Conservation (phyloP, 208 protist species). For the Leptomonas seymouri region DNA sequence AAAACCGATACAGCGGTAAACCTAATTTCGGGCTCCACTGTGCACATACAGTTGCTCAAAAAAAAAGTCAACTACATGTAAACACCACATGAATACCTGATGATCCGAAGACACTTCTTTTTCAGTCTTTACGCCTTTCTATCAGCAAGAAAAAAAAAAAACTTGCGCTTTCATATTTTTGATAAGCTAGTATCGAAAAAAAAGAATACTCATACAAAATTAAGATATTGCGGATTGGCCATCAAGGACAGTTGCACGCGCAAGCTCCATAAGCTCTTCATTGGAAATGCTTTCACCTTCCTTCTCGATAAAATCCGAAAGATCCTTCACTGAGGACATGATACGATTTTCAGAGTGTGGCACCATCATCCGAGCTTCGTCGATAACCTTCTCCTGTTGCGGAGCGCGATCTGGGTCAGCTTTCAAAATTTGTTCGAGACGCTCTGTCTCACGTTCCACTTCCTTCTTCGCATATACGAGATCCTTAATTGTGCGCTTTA, state of each 20-base stretch:
- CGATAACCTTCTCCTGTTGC: conserved; percentile 77
- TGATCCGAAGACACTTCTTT: too few relatives aligned
- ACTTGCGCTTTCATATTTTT: neutral
- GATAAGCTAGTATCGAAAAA: conserved; percentile 21
- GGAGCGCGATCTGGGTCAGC: conserved; percentile 54
- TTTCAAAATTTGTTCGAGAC: conserved; percentile 50
- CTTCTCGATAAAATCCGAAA: conserved; percentile 65
- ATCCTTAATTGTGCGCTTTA: conserved; percentile 76
- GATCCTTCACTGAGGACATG: conserved; percentile 51
- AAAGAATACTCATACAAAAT: conserved; percentile 8
- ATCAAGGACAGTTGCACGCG: conserved; percentile 16
- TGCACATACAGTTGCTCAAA: too few relatives aligned
- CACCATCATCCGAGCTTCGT: conserved; percentile 83
- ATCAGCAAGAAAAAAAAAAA: neutral
- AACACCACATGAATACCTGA: too few relatives aligned
- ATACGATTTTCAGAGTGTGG: conserved; percentile 74
- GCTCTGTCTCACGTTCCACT: conserved; percentile 51
- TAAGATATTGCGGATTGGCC: conserved; percentile 25
- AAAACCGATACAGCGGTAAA: too few relatives aligned
- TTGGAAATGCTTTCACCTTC: conserved; percentile 37
- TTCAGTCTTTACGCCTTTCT: neutral
- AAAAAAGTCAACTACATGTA: too few relatives aligned
- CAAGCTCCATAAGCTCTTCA: conserved; percentile 48
- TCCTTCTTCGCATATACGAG: conserved; percentile 69
- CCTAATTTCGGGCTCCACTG: too few relatives aligned